These are phyloP conservation scores for Grigorovia jiainica DNA, from an alignment of 805 yeast species.

Conservation along the genomic window DNA sequence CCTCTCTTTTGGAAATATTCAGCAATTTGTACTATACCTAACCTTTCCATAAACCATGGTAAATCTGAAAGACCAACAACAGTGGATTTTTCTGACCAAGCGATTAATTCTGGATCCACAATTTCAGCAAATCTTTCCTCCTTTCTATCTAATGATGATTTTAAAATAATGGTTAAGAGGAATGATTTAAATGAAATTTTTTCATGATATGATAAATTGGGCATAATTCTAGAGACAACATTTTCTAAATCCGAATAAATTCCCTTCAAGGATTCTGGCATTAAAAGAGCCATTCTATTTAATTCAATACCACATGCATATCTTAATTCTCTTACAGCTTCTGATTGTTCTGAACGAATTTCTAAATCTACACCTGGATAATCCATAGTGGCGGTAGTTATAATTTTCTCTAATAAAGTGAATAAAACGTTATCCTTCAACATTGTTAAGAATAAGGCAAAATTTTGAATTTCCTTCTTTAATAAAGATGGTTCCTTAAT, in stretches of 20 bases:
- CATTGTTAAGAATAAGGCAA: conserved; percentile 89
- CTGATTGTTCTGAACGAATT: conserved; percentile 60
- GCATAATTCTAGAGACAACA: conserved; percentile 64
- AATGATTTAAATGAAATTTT: conserved; percentile 90
- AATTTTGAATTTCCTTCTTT: conserved; percentile 80
- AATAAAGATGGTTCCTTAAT: conserved; percentile 71
- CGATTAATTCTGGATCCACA: conserved; percentile 85
- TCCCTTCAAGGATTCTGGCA: conserved; percentile 81
- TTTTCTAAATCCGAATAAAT: conserved; percentile 75
- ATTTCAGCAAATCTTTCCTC: conserved; percentile 72
- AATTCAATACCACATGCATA: conserved; percentile 92
- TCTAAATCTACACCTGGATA: conserved; percentile 48
- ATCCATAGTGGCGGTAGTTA: conserved; percentile 74
- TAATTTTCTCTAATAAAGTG: conserved; percentile 72
- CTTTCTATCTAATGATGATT: conserved; percentile 66
- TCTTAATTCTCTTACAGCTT: conserved; percentile 75
- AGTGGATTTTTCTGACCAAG: conserved; percentile 90
- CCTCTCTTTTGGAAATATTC: conserved; percentile 78
- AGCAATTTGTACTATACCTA: conserved; percentile 90
- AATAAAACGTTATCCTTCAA: conserved; percentile 78
- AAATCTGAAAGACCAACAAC: conserved; percentile 82
- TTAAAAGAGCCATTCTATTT: conserved; percentile 84
- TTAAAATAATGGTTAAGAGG: conserved; percentile 79
- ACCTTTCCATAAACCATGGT: conserved; percentile 97
- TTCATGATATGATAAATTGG: conserved; percentile 80